Evolutionary conservation across 2,329 filamentous ascomycete genomes (phyloP), one percentile per base, ranked within the genome.

Genomic region (Aspergillus spinulosporus): DNA sequence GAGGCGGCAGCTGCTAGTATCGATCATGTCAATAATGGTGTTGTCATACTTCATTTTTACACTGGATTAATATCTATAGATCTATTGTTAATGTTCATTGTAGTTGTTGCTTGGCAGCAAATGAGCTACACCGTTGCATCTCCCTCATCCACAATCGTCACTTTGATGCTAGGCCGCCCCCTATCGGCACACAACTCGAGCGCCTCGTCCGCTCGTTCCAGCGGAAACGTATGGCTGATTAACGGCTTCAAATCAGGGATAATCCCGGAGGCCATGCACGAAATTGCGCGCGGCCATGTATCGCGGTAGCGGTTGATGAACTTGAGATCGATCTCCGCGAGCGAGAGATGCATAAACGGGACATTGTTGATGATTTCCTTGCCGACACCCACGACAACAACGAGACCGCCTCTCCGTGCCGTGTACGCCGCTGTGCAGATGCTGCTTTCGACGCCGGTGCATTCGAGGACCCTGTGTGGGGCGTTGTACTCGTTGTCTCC

Each of bases 261-360:
- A 4, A 37, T 77, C 0, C 81, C 82, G 3, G 84, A 83, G 39
- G 77, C 79, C 29, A 89, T 66, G 47, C 82, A 83, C 5, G 82
- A 77, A 36, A 89, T 86, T 0, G 84, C 87, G 0, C 82, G 80
- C 0, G 86, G 86, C 86, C 87, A 89, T 0, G 86, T 88, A 64
- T 89, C 85, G 42, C 81, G 78, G 67, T 89, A 89, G 5, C 87
- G 78, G 68, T 89, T 88, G 67, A 88, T 89, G 72, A 89, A 89
- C 37, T 81, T 83, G 28, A 89, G 75, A 62, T 88, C 79, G 60
- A 89, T 87, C 82, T 87, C 84, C 3, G 82, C 81, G 37, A 87
- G 68, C 3, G 82, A 85, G 21, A 87, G 64, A 66, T 87, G 84
- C 85, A 87, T 88, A 59, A 88, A 87, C 0, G 84, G 85, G 31